Percentiles rank a stretch among this genome's conserved stretches.
Evolutionary conservation across 805 yeast genomes (phyloP).

Genomic region (Lipomyces mesembrius): DNA sequence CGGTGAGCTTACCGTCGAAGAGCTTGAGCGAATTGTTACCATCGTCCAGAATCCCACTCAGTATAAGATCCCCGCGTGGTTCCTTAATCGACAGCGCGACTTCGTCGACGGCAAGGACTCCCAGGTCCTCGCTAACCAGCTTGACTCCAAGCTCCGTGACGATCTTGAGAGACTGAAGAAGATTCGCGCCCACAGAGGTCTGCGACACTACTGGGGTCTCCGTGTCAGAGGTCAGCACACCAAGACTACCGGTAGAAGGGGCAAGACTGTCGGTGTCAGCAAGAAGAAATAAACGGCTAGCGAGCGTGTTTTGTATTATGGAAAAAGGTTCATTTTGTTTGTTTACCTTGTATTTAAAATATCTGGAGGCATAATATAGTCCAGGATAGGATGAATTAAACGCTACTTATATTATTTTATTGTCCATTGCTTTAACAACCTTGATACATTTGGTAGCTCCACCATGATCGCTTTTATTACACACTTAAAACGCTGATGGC

Average conservation of each 20-base stretch:
- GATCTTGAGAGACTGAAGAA: slow-evolving; percentile 99
- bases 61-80: slow-evolving; percentile 99
- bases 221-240: slow-evolving; percentile 99
- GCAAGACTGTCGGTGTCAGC: slow-evolving; percentile 58
- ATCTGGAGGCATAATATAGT: neutral
- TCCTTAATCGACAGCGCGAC: slow-evolving; percentile 99
- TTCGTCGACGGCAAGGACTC: slow-evolving; percentile 98
- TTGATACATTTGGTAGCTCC: neutral
- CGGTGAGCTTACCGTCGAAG: slow-evolving; percentile 99
- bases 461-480: neutral
- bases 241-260: slow-evolving; percentile 99
- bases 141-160: slow-evolving; percentile 99
- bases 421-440: neutral
- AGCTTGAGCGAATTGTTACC: slow-evolving; percentile 99
- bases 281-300: slow-evolving; percentile 47
- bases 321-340: slow-evolving; percentile 21
- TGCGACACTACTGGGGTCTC: slow-evolving; percentile 99
- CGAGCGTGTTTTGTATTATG: slow-evolving; percentile 20
- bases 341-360: slow-evolving; percentile 6
- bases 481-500: slow-evolving; percentile 13
- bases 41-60: slow-evolving; percentile 99
- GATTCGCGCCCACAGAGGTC: slow-evolving; percentile 99
- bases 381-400: neutral
- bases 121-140: slow-evolving; percentile 98
- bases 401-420: neutral